Conservation (phyloP, 768 basidiomycete genomes). For the Pisolithus marmoratus region DNA sequence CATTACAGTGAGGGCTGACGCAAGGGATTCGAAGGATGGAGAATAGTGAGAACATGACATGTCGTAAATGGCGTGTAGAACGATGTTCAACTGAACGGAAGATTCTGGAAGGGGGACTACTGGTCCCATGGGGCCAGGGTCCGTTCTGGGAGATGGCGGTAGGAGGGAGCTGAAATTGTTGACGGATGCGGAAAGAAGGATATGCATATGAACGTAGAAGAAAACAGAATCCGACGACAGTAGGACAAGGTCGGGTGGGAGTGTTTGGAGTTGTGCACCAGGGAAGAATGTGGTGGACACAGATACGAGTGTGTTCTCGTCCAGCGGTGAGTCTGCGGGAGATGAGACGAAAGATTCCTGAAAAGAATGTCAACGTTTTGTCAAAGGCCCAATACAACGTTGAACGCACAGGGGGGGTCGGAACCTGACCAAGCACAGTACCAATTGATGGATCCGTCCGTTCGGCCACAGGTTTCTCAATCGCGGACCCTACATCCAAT, state of each 20-base stretch:
- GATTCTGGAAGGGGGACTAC: slow-evolving; percentile 57
- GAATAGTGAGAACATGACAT: slow-evolving; percentile 71
- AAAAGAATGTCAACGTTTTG: neutral
- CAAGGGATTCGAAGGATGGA: slow-evolving; percentile 56
- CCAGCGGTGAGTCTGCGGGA: slow-evolving; percentile 22
- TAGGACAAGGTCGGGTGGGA: slow-evolving; percentile 59
- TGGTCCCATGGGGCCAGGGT: slow-evolving; percentile 40
- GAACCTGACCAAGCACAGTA: slow-evolving; percentile 37
- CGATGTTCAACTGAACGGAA: slow-evolving; percentile 60
- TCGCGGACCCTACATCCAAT: slow-evolving; percentile 23
- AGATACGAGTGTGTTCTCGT: slow-evolving; percentile 55
- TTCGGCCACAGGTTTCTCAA: slow-evolving; percentile 33
- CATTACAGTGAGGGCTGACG: slow-evolving; percentile 51
- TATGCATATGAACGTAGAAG: slow-evolving; percentile 70
- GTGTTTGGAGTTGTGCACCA: slow-evolving; percentile 49
- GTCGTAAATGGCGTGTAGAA: slow-evolving; percentile 69
- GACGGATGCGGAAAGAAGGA: slow-evolving; percentile 52
- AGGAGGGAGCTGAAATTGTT: slow-evolving; percentile 62
- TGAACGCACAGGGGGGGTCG: slow-evolving; percentile 58
- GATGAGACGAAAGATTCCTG: slow-evolving; percentile 31
- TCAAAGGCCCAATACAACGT: slow-evolving; percentile 1
- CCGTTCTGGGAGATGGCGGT: slow-evolving; percentile 34
- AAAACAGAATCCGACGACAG: slow-evolving; percentile 74
- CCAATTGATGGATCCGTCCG: slow-evolving; percentile 13
- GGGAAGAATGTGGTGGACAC: slow-evolving; percentile 83